Conservation (phyloP, 768 basidiomycete genomes). For the Neoboletus brunneissimus region DNA sequence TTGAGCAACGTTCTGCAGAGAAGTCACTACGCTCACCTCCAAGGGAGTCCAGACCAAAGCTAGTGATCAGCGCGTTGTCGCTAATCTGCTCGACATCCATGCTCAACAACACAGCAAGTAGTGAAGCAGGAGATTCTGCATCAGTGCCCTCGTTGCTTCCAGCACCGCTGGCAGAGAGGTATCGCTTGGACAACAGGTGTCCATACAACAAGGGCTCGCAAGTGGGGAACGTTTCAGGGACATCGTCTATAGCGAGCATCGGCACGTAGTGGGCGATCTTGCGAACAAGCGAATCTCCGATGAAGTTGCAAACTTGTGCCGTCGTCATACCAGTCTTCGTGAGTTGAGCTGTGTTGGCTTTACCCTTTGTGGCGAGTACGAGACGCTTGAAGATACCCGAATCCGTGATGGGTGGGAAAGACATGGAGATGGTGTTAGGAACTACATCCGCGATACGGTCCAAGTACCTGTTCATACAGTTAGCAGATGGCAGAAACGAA, state of each 20-base stretch:
- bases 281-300: conserved; percentile 30
- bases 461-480: conserved; percentile 23
- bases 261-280: conserved; percentile 32
- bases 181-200: conserved; percentile 24
- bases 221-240: conserved; percentile 23
- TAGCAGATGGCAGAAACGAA: not conserved
- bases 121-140: conserved; percentile 23
- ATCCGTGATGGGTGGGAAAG: conserved; percentile 35
- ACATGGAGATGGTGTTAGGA: conserved; percentile 34
- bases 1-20: not conserved
- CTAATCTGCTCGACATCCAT: conserved; percentile 29
- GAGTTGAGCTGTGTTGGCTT: conserved; percentile 29
- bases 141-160: conserved; percentile 9
- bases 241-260: conserved; percentile 25
- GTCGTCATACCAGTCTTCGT: conserved; percentile 34
- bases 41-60: conserved; percentile 25
- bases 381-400: conserved; percentile 36
- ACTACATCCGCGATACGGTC: conserved; percentile 31
- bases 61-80: conserved; percentile 30
- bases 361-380: conserved; percentile 25
- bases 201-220: conserved; percentile 29
- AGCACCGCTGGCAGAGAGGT: conserved; percentile 14
- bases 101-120: conserved; percentile 24
- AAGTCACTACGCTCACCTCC: conserved; percentile 19
- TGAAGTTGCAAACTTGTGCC: conserved; percentile 32